phyloP scores from a whole-genome alignment of 495 filamentous ascomycete species.

The Neohortaea acidophila region DNA sequence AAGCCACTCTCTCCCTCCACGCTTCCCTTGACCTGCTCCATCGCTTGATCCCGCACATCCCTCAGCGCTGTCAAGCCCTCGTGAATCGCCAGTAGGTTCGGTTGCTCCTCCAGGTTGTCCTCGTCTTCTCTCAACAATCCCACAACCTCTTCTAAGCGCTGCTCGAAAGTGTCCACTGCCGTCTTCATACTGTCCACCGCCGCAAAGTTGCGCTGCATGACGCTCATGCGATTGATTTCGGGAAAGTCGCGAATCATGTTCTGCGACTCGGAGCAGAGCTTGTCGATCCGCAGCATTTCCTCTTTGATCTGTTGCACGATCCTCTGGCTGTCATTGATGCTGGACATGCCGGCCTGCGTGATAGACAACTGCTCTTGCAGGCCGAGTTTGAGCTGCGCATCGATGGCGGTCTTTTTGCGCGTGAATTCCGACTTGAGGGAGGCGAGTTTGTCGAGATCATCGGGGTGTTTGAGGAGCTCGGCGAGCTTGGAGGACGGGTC shows the following conservation, averaged over 20 bases:
- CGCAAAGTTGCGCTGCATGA: conserved; percentile 87
- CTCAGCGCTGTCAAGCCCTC: conserved; percentile 80
- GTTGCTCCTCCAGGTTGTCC: conserved; percentile 73
- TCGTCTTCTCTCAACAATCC: conserved; percentile 66
- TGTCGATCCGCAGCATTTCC: conserved; percentile 96
- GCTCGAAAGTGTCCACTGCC: conserved; percentile 71
- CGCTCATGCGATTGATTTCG: conserved; percentile 83
- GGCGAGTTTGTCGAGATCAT: conserved; percentile 90
- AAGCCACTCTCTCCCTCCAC: conserved; percentile 19
- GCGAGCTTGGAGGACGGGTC: conserved; percentile 47
- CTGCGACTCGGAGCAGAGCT: conserved; percentile 88
- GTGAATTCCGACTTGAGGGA: conserved; percentile 81
- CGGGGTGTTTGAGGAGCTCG: conserved; percentile 55
- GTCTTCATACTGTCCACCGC: conserved; percentile 82
- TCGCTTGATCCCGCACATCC: conserved; percentile 86
- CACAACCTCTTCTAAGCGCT: conserved; percentile 57
- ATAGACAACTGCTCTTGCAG: conserved; percentile 81
- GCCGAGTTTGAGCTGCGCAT: conserved; percentile 73
- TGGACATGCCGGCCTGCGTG: conserved; percentile 78
- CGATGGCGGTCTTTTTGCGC: conserved; percentile 83
- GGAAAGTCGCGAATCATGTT: conserved; percentile 94
- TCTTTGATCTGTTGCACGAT: conserved; percentile 82
- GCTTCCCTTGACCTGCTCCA: conserved; percentile 52
- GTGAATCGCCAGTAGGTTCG: conserved; percentile 74
- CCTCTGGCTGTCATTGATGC: conserved; percentile 72